A percentile compares a stretch with the other conserved stretches of the same genome.
These are phyloP conservation scores for Phaeosphaeria sp. DNA, from an alignment of 2,329 filamentous ascomycete genomes.

Conservation along the genomic window DNA sequence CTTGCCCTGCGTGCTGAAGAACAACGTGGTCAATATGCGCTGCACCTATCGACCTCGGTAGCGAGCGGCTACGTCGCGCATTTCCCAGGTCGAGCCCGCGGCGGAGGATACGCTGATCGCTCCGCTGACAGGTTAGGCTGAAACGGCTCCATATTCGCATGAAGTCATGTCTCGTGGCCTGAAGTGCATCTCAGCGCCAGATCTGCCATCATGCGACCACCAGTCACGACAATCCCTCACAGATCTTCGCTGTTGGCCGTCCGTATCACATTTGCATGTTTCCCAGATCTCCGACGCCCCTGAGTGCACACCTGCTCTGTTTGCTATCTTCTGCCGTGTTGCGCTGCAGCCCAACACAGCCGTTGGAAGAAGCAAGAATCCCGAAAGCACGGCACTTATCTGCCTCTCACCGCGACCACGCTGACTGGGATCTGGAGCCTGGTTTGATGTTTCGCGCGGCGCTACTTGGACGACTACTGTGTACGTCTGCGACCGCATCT, in stretches of 20 bases:
- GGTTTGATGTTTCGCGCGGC: constrained; percentile 20
- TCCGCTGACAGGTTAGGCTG: constrained; percentile 20
- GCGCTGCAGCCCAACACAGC: constrained; percentile 20
- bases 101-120: constrained; percentile 31
- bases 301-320: constrained; percentile 6
- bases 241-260: constrained; percentile 16
- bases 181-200: constrained; percentile 14
- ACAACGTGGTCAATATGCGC: constrained; percentile 22
- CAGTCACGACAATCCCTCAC: constrained; percentile 5
- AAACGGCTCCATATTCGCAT: constrained; percentile 15
- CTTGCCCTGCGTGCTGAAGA: constrained; percentile 8
- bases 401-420: constrained; percentile 15
- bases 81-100: constrained; percentile 18
- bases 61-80: constrained; percentile 28
- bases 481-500: constrained; percentile 24
- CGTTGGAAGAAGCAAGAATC: constrained; percentile 20
- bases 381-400: constrained; percentile 19
- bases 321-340: constrained; percentile 12
- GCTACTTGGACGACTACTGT: constrained; percentile 19
- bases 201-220: constrained; percentile 20
- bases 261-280: constrained; percentile 7
- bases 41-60: constrained; percentile 32
- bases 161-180: constrained; percentile 30
- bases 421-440: constrained; percentile 7
- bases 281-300: not conserved